Evolutionary conservation across 225 moss, liverwort and hornwort genomes (phyloP).

Genomic region (Polytrichum formosum): DNA sequence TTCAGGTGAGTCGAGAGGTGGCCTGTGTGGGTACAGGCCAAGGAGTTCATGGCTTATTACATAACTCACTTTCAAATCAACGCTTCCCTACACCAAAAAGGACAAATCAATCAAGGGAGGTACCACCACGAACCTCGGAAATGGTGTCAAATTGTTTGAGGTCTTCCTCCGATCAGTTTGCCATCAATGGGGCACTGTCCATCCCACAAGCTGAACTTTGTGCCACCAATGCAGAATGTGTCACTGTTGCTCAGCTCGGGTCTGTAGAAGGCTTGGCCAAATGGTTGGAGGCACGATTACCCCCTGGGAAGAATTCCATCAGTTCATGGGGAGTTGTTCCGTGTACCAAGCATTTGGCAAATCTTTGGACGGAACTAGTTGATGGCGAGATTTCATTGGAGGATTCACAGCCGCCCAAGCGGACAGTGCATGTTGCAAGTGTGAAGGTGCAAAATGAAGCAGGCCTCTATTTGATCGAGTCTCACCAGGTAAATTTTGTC

Average conservation of each 20-base stretch:
- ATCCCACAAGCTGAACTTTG: slow-evolving; percentile 51
- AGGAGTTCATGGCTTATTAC: slow-evolving; percentile 19
- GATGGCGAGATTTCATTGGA: slow-evolving; percentile 80
- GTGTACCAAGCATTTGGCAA: slow-evolving; percentile 64
- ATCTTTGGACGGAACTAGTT: slow-evolving; percentile 83
- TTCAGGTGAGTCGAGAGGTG: slow-evolving; percentile 4
- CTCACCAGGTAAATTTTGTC: slow-evolving; percentile 49
- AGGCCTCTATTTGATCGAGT: slow-evolving; percentile 66
- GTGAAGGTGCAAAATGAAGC: slow-evolving; percentile 74
- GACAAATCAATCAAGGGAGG: slow-evolving; percentile 20
- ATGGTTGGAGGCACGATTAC: slow-evolving; percentile 71
- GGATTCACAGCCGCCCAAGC: slow-evolving; percentile 68
- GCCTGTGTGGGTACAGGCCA: slow-evolving; percentile 23
- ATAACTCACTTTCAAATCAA: slow-evolving; percentile 9
- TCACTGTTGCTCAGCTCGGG: slow-evolving; percentile 68
- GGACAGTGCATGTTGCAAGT: slow-evolving; percentile 73
- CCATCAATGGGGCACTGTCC: slow-evolving; percentile 45
- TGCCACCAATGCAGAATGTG: slow-evolving; percentile 50
- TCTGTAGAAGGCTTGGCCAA: slow-evolving; percentile 57
- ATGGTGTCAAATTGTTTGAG: slow-evolving; percentile 31
- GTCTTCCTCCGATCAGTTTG: slow-evolving; percentile 36
- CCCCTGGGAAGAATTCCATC: slow-evolving; percentile 41
- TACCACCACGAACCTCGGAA: neutral
- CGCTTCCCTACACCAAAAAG: slow-evolving; percentile 2
- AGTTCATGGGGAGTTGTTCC: slow-evolving; percentile 75